phyloP scores from a whole-genome alignment of 352 stramenopile species.

The Phytophthora meadii region DNA sequence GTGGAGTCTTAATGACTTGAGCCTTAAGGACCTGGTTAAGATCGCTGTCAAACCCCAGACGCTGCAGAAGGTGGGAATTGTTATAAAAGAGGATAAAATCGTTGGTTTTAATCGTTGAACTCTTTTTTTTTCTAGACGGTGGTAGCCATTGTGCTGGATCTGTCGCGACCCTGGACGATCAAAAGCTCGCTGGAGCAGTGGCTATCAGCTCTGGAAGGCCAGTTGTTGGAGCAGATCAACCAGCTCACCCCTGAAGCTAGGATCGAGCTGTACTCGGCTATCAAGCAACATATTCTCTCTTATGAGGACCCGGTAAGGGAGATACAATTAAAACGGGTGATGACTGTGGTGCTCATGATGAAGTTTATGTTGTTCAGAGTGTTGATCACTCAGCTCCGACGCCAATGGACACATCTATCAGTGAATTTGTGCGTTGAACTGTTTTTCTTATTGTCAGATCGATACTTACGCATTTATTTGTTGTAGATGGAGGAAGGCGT shows the following conservation, averaged over 20 bases:
- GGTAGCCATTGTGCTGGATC: constrained; percentile 69
- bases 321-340: neutral
- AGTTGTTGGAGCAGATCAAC: constrained; percentile 80
- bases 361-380: constrained; percentile 35
- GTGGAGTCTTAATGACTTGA: constrained; percentile 81
- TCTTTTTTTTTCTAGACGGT: constrained; percentile 56
- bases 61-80: constrained; percentile 49
- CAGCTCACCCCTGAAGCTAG: constrained; percentile 55
- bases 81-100: neutral
- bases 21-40: constrained; percentile 69
- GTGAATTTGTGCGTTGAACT: constrained; percentile 69
- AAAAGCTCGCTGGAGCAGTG: constrained; percentile 85
- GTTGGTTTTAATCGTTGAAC: constrained; percentile 2
- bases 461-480: neutral
- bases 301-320: constrained; percentile 80
- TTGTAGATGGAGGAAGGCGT: constrained; percentile 78
- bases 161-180: constrained; percentile 83
- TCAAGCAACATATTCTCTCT: constrained; percentile 77
- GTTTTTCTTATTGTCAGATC: constrained; percentile 1
- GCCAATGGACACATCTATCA: constrained; percentile 63
- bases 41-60: constrained; percentile 68
- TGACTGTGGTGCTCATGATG: neutral
- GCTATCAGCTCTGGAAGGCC: constrained; percentile 74
- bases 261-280: constrained; percentile 61
- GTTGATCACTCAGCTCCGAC: constrained; percentile 60